Evolutionary conservation across 169 alveolate species (phyloP).

Genomic region (Amoebophrya sp.): DNA sequence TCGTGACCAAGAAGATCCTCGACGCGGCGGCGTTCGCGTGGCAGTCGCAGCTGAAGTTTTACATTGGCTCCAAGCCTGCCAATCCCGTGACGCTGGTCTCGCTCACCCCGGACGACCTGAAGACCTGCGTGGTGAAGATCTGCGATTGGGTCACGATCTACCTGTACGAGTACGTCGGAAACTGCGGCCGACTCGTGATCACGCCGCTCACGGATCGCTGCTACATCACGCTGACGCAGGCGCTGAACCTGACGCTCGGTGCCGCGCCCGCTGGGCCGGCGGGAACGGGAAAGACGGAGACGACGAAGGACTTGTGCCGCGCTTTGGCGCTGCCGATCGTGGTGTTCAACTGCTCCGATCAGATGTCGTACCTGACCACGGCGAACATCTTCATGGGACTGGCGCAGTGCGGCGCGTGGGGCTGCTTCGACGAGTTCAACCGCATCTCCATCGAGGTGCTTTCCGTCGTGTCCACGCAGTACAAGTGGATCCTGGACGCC

Average conservation of each 20-base stretch:
- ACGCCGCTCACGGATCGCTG: constrained; percentile 91
- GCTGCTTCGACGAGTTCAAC: constrained; percentile 92
- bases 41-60: constrained; percentile 85
- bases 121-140: constrained; percentile 61
- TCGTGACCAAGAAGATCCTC: constrained; percentile 59
- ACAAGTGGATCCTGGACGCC: constrained; percentile 75
- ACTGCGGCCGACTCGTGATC: constrained; percentile 81
- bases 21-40: constrained; percentile 72
- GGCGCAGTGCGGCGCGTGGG: constrained; percentile 77
- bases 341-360: constrained; percentile 85
- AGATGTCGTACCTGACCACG: constrained; percentile 82
- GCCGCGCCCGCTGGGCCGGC: constrained; percentile 95
- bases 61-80: constrained; percentile 48
- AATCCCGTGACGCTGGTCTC: constrained; percentile 31
- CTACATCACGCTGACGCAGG: constrained; percentile 80
- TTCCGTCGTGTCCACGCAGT: constrained; percentile 83
- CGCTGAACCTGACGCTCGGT: constrained; percentile 75
- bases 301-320: constrained; percentile 83
- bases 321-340: constrained; percentile 79
- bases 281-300: constrained; percentile 90
- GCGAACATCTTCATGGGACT: constrained; percentile 88
- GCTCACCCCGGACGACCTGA: constrained; percentile 62
- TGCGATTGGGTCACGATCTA: constrained; percentile 73
- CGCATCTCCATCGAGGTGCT: constrained; percentile 83
- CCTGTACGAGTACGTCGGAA: constrained; percentile 91